Conservation (phyloP, 106 monocot genomes). For the Iris macrosiphon region DNA sequence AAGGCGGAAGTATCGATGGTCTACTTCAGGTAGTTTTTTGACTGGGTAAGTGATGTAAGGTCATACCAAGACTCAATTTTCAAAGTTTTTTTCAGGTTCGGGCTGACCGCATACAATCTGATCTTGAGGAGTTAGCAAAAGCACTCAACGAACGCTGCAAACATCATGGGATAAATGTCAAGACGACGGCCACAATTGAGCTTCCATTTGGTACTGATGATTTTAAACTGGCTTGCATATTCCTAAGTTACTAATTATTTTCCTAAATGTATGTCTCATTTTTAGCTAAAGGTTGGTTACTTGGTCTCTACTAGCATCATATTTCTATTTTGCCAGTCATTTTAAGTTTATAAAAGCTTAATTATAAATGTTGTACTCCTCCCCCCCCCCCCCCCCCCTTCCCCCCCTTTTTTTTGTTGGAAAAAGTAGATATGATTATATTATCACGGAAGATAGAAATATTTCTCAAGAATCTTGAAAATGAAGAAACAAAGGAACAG, state of each 20-base stretch:
- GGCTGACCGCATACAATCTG: constrained; percentile 74
- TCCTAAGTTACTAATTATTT: neutral
- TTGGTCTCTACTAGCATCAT: too few relatives aligned
- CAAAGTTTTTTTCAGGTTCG: constrained; percentile 41
- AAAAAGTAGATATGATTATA: too few relatives aligned
- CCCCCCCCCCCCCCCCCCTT: neutral
- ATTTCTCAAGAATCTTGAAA: too few relatives aligned
- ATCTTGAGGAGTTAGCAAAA: constrained; percentile 74
- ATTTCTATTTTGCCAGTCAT: too few relatives aligned
- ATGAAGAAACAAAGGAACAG: too few relatives aligned
- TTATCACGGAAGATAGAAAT: too few relatives aligned
- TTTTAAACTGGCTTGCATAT: neutral
- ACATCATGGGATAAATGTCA: constrained; percentile 47
- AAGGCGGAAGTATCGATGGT: constrained; percentile 78
- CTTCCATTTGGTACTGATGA: constrained; percentile 69
- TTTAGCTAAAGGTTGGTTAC: neutral
- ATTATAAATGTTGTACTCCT: too few relatives aligned
- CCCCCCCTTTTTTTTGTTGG: too few relatives aligned
- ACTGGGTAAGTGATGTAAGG: neutral
- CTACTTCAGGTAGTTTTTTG: constrained; percentile 54
- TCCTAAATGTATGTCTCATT: neutral
- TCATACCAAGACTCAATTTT: neutral
- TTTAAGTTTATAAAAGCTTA: too few relatives aligned
- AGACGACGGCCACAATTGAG: constrained; percentile 54
- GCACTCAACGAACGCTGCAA: constrained; percentile 68